These are phyloP conservation scores for Aspergillus ochraceus DNA, from an alignment of 2,329 filamentous ascomycete species.

Conservation along the genomic window DNA sequence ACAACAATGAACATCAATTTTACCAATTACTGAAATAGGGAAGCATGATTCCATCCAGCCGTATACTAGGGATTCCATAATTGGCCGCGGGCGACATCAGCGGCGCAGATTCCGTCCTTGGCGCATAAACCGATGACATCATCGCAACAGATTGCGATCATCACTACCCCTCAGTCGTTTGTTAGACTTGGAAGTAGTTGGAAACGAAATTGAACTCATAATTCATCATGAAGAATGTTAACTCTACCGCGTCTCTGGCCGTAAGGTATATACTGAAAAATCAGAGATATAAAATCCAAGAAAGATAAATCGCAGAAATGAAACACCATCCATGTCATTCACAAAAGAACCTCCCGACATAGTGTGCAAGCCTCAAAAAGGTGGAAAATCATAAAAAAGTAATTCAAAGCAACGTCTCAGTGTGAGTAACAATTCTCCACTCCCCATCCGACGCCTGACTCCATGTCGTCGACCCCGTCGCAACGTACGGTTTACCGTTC, in stretches of 20 bases:
- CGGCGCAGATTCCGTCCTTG: too few relatives aligned
- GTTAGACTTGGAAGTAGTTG: not conserved
- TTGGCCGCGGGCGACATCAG: not conserved
- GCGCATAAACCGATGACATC: not conserved
- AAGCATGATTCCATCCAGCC: too few relatives aligned
- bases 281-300: not conserved
- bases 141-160: not conserved
- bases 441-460: constrained; percentile 40
- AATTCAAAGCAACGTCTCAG: constrained; percentile 33
- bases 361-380: not conserved
- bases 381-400: not conserved
- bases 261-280: not conserved
- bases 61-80: too few relatives aligned
- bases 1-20: too few relatives aligned
- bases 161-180: not conserved
- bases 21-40: too few relatives aligned
- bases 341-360: not conserved
- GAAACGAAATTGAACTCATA: not conserved
- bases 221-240: not conserved
- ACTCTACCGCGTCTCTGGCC: too few relatives aligned
- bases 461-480: constrained; percentile 36
- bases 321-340: too few relatives aligned
- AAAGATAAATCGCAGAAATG: too few relatives aligned
- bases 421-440: constrained; percentile 37
- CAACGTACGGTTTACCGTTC: constrained; percentile 27